phyloP scores from a whole-genome alignment of 2,329 filamentous ascomycete species.

The Aspergillus udagawae region DNA sequence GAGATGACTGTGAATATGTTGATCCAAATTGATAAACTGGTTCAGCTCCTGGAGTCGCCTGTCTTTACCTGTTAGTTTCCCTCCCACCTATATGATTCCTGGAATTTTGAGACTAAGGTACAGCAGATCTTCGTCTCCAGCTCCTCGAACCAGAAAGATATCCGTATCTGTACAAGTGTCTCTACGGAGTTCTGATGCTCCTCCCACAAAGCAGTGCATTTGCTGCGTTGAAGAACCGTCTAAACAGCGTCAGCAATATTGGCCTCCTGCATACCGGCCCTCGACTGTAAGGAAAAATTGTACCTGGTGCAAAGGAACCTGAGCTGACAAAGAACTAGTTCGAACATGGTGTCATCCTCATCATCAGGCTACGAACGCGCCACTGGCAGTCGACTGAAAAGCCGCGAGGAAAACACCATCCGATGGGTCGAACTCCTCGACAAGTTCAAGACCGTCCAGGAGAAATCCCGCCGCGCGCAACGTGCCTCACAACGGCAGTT shows the following conservation, averaged over 20 bases:
- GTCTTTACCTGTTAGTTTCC: conserved; percentile 81
- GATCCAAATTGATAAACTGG: conserved; percentile 97
- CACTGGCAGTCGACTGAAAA: conserved; percentile 67
- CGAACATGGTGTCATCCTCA: conserved; percentile 7
- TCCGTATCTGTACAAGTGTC: conserved; percentile 93
- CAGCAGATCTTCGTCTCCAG: conserved; percentile 83
- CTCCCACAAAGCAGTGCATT: conserved; percentile 98
- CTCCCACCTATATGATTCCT: conserved; percentile 4
- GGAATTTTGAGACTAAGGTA: conserved; percentile 6
- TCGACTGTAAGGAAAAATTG: conserved; percentile 61
- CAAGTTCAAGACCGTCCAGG: conserved; percentile 89
- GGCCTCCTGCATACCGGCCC: conserved; percentile 84
- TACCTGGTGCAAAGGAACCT: conserved; percentile 12
- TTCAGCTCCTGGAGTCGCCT: conserved; percentile 92
- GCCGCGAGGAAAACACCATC: conserved; percentile 77
- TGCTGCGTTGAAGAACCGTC: conserved; percentile 88
- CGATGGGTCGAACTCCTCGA: conserved; percentile 91
- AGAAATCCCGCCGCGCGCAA: conserved; percentile 71
- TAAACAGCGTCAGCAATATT: conserved; percentile 96
- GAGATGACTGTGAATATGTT: conserved; percentile 99
- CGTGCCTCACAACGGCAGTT: conserved; percentile 46
- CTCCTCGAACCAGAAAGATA: conserved; percentile 92
- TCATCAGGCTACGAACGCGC: conserved; percentile 62
- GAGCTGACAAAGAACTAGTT: conserved; percentile 10
- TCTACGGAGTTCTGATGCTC: conserved; percentile 95